Conservation (phyloP, 345 rosid genomes). For the Linum trigynum region DNA sequence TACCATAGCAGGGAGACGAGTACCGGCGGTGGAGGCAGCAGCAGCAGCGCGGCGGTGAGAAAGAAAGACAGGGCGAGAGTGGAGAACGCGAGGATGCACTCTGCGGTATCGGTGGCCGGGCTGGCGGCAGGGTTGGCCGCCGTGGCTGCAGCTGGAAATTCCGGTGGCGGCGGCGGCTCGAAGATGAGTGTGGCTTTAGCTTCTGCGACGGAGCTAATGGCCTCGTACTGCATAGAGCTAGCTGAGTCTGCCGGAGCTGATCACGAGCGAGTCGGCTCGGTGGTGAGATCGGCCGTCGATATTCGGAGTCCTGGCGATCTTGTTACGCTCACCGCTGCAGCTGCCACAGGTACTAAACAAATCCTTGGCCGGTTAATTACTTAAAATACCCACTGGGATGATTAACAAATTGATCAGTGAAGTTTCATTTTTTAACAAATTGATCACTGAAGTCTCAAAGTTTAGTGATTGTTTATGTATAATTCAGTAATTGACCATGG, state of each 20-base stretch:
- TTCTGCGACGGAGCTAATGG: conserved; percentile 80
- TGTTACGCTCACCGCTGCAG: conserved; percentile 86
- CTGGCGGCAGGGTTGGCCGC: conserved; percentile 93
- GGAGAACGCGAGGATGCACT: conserved; percentile 67
- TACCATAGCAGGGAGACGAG: conserved; percentile 42
- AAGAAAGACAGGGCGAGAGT: conserved; percentile 72
- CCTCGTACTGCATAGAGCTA: conserved; percentile 77
- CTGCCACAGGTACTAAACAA: conserved; percentile 70
- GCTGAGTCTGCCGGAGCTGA: conserved; percentile 76
- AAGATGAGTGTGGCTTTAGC: conserved; percentile 71
- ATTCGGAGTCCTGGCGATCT: conserved; percentile 76
- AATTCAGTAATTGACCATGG: no score
- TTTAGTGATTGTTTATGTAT: no score
- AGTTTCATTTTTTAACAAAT: no score
- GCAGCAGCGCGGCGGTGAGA: conserved; percentile 31
- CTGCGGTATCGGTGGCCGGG: conserved; percentile 76
- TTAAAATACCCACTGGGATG: no score
- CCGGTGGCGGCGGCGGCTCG: conserved; percentile 16
- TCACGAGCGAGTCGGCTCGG: conserved; percentile 58
- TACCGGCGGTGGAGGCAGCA: no score
- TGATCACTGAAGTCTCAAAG: no score
- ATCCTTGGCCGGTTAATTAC: no score
- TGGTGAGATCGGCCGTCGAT: conserved; percentile 77
- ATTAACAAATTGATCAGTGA: no score
- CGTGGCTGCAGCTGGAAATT: conserved; percentile 49